These are phyloP conservation scores for Ettlia oleoabundans DNA, from an alignment of 139 green algal species.

Conservation along the genomic window DNA sequence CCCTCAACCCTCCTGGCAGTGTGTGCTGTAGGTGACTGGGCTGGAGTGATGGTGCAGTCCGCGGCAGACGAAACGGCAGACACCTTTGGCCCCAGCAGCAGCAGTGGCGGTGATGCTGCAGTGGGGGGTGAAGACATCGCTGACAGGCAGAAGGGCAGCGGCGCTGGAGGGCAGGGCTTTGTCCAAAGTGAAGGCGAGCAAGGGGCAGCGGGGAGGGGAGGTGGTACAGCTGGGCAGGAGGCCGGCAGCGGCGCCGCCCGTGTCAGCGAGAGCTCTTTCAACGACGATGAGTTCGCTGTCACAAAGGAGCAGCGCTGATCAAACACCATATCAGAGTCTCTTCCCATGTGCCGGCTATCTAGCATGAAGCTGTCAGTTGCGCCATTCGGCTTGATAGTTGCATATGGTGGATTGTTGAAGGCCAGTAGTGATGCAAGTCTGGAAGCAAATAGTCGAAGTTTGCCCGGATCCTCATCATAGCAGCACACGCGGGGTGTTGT, in stretches of 20 bases:
- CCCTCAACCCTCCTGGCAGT: too few relatives aligned
- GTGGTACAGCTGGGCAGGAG: background rate
- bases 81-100: background rate
- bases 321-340: too few relatives aligned
- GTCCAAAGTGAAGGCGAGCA: background rate
- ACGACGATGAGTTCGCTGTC: constrained; percentile 5
- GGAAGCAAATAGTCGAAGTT: too few relatives aligned
- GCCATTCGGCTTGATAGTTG: too few relatives aligned
- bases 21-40: constrained; percentile 12
- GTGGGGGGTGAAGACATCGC: constrained; percentile 13
- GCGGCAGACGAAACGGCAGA: background rate
- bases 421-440: too few relatives aligned
- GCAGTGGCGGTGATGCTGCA: background rate
- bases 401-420: too few relatives aligned
- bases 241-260: too few relatives aligned
- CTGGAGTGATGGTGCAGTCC: constrained; percentile 24
- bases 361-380: too few relatives aligned
- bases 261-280: background rate
- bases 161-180: background rate
- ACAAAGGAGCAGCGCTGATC: too few relatives aligned
- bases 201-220: background rate
- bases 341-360: too few relatives aligned
- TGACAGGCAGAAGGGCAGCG: background rate
- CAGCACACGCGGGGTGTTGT: background rate
- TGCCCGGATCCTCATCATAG: too few relatives aligned